Conservation (phyloP, 805 yeast species). For the Cyberlindnera euphorbiae region DNA sequence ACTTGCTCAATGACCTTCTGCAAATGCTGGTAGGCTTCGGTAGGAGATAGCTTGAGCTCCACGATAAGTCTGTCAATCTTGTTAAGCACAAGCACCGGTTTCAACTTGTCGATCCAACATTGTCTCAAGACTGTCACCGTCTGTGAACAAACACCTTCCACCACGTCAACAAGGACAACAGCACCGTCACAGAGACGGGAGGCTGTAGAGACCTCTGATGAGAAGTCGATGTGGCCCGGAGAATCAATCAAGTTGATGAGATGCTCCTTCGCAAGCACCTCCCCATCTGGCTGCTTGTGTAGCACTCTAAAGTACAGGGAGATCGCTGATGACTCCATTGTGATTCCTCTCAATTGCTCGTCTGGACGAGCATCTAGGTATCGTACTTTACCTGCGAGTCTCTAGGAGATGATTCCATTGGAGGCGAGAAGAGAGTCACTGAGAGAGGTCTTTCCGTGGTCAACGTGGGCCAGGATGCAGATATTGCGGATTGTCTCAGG, state of each 20-base stretch:
- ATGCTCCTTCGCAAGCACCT: constrained; percentile 60
- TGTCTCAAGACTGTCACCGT: constrained; percentile 93
- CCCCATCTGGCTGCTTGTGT: constrained; percentile 36
- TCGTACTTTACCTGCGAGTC: constrained; percentile 92
- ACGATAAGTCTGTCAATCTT: constrained; percentile 83
- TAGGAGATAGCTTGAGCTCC: constrained; percentile 77
- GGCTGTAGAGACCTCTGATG: constrained; percentile 94
- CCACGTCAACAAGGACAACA: constrained; percentile 89
- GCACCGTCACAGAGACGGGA: constrained; percentile 97
- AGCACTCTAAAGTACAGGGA: constrained; percentile 82
- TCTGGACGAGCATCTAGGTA: constrained; percentile 92
- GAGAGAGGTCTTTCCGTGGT: constrained; percentile 95
- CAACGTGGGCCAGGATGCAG: constrained; percentile 96
- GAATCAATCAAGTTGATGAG: constrained; percentile 91
- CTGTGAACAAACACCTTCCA: constrained; percentile 98
- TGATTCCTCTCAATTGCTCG: constrained; percentile 93
- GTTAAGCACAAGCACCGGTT: constrained; percentile 83
- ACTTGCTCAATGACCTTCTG: constrained; percentile 83
- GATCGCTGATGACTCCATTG: constrained; percentile 96
- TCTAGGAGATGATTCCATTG: constrained; percentile 91
- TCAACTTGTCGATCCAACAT: constrained; percentile 89
- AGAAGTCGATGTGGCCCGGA: constrained; percentile 98
- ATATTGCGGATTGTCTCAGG: constrained; percentile 77
- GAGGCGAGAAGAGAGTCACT: constrained; percentile 91
- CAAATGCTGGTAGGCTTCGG: constrained; percentile 81